Base-by-base conservation (phyloP, 2,329 filamentous ascomycete genomes). In the Diaporthe ilicicola region DNA sequence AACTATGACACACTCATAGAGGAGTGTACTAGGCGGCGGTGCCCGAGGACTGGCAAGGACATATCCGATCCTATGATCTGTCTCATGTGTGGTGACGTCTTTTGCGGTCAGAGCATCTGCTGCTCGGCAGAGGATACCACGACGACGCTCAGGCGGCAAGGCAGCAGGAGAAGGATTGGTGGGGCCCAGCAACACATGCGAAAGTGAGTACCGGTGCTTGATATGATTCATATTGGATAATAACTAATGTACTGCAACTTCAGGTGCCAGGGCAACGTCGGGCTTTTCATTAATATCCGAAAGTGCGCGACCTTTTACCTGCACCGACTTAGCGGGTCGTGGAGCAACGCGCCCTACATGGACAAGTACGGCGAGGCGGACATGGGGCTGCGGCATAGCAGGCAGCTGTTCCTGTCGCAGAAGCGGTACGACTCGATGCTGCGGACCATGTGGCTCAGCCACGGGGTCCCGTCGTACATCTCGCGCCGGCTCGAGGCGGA, bases 311-410 rank as follows among this genome's bases (percentile, higher is more conserved):
- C 97, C 50, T 90, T 97, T 72, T 97, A 97, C 81, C 85, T 97
- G 69, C 94, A 97, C 82, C 90, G 92, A 72, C 85, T 87, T 39
- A 93, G 93, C 56, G 96, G 96, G 48, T 94, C 93, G 32, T 99
- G 93, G 84, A 91, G 92, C 74, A 89, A 92, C 51, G 95, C 96
- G 4, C 96, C 96, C 0, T 99, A 98, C 81, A 92, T 98, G 74
- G 96, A 99, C 81, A 93, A 93, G 79, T 97, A 98, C 79, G 97
- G 97, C 74, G 96, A 99, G 85, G 93, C 94, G 4, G 96, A 99
- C 81, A 90, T 93, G n/a, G 95, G 95, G 51, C 86, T 99, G 44
- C 89, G 93, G 72, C 92, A 96, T 74, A 93, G 93, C 72, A 91
- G 97, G 70, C 95, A 97, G 81, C 85, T 99, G 59, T 97, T 94